Evolutionary conservation across 345 rosid species (phyloP).

Genomic region (Eucalyptus tenuipes): DNA sequence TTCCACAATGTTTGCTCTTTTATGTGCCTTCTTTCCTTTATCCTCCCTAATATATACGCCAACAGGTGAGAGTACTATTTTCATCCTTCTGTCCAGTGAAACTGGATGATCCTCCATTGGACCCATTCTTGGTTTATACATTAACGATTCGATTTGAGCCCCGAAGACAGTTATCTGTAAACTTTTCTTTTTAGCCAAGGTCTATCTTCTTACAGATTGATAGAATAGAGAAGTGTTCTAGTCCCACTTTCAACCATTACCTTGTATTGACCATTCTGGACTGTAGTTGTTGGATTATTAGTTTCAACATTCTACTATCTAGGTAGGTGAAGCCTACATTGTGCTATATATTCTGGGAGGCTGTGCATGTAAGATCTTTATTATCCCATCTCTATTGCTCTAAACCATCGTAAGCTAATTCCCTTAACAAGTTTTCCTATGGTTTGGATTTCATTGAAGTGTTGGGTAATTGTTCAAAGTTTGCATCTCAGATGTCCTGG

Average conservation of each 20-base stretch:
- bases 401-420: background rate
- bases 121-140: conserved; percentile 87
- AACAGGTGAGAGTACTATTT: conserved; percentile 88
- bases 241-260: background rate
- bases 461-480: background rate
- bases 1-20: background rate
- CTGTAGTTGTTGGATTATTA: background rate
- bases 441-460: background rate
- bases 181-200: background rate
- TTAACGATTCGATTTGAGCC: conserved; percentile 93
- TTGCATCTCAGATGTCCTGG: background rate
- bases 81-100: conserved; percentile 84
- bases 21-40: background rate
- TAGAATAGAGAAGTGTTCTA: background rate
- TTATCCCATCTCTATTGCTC: background rate
- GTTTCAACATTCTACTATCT: background rate
- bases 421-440: background rate
- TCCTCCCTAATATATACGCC: background rate
- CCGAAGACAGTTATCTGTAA: conserved; percentile 52
- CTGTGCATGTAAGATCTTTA: background rate
- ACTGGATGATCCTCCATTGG: conserved; percentile 90
- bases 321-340: background rate
- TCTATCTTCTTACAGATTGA: background rate
- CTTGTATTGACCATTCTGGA: background rate
- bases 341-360: background rate